Evolutionary conservation across 2,329 filamentous ascomycete genomes (phyloP).

Genomic region (Trichophyton mentagrophytes): DNA sequence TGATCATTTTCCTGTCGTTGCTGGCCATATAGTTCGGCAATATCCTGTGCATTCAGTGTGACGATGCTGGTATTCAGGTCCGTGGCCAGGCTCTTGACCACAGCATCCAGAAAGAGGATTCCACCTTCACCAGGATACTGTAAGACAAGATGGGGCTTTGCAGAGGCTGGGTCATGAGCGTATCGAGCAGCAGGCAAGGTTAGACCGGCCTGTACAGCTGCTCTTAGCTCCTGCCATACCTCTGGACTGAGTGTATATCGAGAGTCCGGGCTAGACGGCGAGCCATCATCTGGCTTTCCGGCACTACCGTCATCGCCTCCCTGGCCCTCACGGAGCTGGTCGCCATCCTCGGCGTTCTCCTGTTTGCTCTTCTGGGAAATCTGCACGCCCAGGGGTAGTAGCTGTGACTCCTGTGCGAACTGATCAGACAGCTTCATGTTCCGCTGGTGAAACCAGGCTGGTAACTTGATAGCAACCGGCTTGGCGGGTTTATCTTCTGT

Average conservation of each 20-base stretch:
- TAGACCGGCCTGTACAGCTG: conserved; percentile 41
- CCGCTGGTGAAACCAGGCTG: conserved; percentile 27
- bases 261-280: conserved; percentile 3
- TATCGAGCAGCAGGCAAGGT: conserved; percentile 29
- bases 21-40: conserved; percentile 31
- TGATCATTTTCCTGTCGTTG: conserved; percentile 28
- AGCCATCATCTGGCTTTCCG: conserved; percentile 8
- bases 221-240: conserved; percentile 38
- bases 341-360: conserved; percentile 12
- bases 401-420: conserved; percentile 9
- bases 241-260: conserved; percentile 23
- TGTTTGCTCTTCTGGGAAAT: conserved; percentile 14
- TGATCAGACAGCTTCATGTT: conserved; percentile 22
- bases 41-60: conserved; percentile 35
- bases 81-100: conserved; percentile 52
- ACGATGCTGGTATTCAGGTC: conserved; percentile 38
- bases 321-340: conserved; percentile 10
- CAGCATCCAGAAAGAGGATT: conserved; percentile 42
- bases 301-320: conserved; percentile 19
- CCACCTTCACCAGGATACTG: conserved; percentile 47
- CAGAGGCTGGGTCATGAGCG: conserved; percentile 35
- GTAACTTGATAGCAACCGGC: conserved; percentile 19
- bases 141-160: conserved; percentile 46
- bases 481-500: conserved; percentile 14
- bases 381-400: conserved; percentile 17